Evolutionary conservation across 148 eudicot genomes (phyloP).

Genomic region (Arbutus unedo): DNA sequence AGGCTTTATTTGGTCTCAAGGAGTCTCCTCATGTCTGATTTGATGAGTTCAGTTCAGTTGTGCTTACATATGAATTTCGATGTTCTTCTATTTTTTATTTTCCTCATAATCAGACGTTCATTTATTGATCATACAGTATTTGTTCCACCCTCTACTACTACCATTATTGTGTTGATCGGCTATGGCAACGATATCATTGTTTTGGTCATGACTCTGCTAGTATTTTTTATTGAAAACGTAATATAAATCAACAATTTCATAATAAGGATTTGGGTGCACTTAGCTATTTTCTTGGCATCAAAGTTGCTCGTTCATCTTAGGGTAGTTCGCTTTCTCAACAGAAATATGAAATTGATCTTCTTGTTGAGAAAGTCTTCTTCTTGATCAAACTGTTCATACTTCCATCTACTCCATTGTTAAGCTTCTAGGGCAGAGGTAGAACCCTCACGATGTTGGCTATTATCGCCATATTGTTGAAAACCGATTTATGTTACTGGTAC

Average conservation of each 20-base stretch:
- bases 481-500: neutral
- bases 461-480: neutral
- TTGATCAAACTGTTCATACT: neutral
- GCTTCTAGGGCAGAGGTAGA: neutral
- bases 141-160: neutral
- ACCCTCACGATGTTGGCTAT: neutral
- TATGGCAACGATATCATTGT: neutral
- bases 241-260: neutral
- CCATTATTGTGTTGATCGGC: neutral
- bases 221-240: neutral
- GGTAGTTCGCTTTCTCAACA: neutral
- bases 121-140: neutral
- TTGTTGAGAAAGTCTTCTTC: neutral
- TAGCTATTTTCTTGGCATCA: neutral
- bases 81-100: too few species aligned
- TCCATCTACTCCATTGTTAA: neutral
- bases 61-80: neutral
- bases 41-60: neutral
- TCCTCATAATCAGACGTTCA: neutral
- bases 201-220: neutral
- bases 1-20: neutral
- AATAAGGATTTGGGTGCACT: neutral
- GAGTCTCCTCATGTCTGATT: neutral
- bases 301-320: neutral
- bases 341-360: neutral